Percentiles rank a stretch among this genome's conserved stretches.
phyloP scores from a whole-genome alignment of 495 filamentous ascomycete species.

The Corynascus novoguineensis region DNA sequence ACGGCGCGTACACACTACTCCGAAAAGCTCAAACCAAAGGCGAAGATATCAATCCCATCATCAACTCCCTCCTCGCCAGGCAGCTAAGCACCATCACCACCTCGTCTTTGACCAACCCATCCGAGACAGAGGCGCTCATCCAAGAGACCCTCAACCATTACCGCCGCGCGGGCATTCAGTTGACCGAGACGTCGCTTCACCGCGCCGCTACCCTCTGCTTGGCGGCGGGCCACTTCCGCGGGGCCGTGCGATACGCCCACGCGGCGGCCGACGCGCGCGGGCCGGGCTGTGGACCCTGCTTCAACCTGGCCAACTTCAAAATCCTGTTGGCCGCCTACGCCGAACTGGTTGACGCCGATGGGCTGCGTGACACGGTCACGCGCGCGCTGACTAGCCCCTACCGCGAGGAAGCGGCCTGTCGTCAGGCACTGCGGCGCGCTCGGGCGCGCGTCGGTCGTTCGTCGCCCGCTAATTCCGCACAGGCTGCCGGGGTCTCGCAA shows the following conservation, averaged over 20 bases:
- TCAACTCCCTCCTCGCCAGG: conserved; percentile 28
- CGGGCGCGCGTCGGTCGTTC: conserved; percentile 18
- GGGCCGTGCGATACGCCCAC: conserved; percentile 32
- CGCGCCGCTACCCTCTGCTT: conserved; percentile 35
- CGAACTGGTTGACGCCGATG: conserved; percentile 28
- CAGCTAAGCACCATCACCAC: conserved; percentile 22
- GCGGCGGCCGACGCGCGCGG: conserved; percentile 29
- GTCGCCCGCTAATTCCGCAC: too few relatives aligned
- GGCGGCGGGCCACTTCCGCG: conserved; percentile 23
- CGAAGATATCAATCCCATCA: conserved; percentile 29
- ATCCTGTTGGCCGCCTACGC: conserved; percentile 38
- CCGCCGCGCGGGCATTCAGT: conserved; percentile 14
- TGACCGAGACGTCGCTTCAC: conserved; percentile 31
- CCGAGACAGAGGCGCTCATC: not conserved
- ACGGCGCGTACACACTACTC: conserved; percentile 31
- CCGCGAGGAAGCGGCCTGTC: conserved; percentile 25
- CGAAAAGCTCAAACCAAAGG: conserved; percentile 28
- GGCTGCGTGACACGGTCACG: conserved; percentile 30
- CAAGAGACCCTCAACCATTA: conserved; percentile 16
- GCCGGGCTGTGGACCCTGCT: conserved; percentile 26
- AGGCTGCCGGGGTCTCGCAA: not conserved
- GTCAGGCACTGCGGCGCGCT: conserved; percentile 30
- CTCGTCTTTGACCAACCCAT: not conserved
- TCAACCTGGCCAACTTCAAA: conserved; percentile 36
- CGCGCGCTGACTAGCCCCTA: conserved; percentile 26